A percentile compares a stretch with the other conserved stretches of the same genome.
Conservation (phyloP, 208 protist genomes). For the Trypanosoma melophagium region DNA sequence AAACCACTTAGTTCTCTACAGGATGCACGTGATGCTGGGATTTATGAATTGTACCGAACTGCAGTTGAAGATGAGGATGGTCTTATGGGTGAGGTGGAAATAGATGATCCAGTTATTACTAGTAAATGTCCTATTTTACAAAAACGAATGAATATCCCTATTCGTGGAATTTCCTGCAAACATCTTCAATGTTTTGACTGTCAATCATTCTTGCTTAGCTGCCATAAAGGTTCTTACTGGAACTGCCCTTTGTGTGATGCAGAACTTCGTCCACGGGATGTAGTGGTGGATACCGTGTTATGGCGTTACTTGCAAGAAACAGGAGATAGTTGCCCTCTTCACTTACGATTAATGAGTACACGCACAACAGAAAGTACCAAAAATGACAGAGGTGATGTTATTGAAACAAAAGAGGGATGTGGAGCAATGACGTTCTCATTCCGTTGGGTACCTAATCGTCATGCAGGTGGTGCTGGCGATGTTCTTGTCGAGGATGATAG, state of each 20-base stretch:
- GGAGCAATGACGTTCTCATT: background rate
- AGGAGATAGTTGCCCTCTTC: constrained; percentile 17
- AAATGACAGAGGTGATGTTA: background rate
- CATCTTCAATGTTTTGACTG: constrained; percentile 87
- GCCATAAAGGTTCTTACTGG: constrained; percentile 76
- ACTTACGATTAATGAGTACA: constrained; percentile 17
- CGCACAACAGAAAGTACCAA: background rate
- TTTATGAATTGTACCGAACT: constrained; percentile 31
- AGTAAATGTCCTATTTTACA: constrained; percentile 82
- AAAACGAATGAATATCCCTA: constrained; percentile 60
- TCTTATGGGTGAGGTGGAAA: constrained; percentile 33
- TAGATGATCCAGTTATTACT: constrained; percentile 68
- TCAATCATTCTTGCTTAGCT: constrained; percentile 54
- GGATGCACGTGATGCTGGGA: constrained; percentile 15
- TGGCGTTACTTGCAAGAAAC: constrained; percentile 45
- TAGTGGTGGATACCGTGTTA: constrained; percentile 69
- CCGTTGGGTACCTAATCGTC: constrained; percentile 16
- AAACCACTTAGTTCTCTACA: constrained; percentile 20
- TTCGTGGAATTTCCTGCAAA: constrained; percentile 57
- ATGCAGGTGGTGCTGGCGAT: background rate
- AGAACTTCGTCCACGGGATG: constrained; percentile 48
- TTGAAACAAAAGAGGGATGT: background rate
- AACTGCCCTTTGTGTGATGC: constrained; percentile 84
- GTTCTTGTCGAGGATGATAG: constrained; percentile 26
- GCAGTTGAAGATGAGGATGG: constrained; percentile 60